A percentile compares a stretch with the other conserved stretches of the same genome.
phyloP scores from a whole-genome alignment of 2,329 filamentous ascomycete genomes.

The Botrytis paeoniae region DNA sequence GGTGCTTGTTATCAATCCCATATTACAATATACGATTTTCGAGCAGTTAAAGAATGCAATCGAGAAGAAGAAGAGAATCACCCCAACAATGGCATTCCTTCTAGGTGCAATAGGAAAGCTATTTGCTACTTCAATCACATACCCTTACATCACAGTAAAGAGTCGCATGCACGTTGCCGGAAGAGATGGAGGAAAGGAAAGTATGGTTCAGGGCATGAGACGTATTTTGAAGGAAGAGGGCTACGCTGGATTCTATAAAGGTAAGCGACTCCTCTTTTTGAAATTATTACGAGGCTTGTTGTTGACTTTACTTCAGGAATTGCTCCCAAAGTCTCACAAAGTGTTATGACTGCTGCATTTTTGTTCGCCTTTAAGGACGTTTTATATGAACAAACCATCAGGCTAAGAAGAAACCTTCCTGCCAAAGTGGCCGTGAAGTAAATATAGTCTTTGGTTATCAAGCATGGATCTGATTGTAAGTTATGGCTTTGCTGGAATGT shows the following conservation, averaged over 20 bases:
- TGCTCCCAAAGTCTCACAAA: slow-evolving; percentile 93
- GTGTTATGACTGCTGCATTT: slow-evolving; percentile 92
- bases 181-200: slow-evolving; percentile 72
- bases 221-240: slow-evolving; percentile 85
- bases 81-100: slow-evolving; percentile 83
- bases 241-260: slow-evolving; percentile 89
- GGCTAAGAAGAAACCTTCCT: slow-evolving; percentile 49
- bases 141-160: slow-evolving; percentile 99
- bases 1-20: slow-evolving; percentile 95
- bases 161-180: slow-evolving; percentile 92
- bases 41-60: slow-evolving; percentile 94
- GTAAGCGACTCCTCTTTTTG: slow-evolving; percentile 46
- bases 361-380: slow-evolving; percentile 98
- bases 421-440: slow-evolving; percentile 26
- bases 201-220: slow-evolving; percentile 72
- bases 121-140: slow-evolving; percentile 88
- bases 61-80: slow-evolving; percentile 72
- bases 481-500: slow-evolving; percentile 5
- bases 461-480: slow-evolving; percentile 12
- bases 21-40: slow-evolving; percentile 97
- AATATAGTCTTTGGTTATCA: not conserved
- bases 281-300: not conserved
- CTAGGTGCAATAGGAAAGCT: slow-evolving; percentile 92
- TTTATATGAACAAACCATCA: slow-evolving; percentile 78
- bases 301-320: slow-evolving; percentile 60